phyloP scores from a whole-genome alignment of 148 eudicot species.

The Silene latifolia region DNA sequence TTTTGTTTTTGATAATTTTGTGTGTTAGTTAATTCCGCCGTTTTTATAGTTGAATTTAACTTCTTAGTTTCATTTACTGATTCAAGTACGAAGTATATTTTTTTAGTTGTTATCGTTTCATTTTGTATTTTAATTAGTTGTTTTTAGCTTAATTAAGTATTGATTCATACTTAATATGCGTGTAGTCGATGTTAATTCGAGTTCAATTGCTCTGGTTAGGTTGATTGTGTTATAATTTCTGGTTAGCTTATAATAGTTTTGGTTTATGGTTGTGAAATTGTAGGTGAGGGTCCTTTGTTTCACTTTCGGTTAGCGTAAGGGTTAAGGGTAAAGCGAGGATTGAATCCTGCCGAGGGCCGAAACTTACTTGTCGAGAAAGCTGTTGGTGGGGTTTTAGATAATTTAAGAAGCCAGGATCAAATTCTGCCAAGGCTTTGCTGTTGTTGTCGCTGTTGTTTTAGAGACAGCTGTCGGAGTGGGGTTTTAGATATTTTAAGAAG shows the following conservation, averaged over 20 bases:
- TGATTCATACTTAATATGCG: not conserved
- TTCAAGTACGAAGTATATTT: not conserved
- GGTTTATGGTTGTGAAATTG: not conserved
- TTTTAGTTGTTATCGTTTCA: not conserved
- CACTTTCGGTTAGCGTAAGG: not conserved
- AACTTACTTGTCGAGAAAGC: not conserved
- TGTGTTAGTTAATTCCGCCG: not conserved
- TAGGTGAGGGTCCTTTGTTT: constrained; percentile 7
- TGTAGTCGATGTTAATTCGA: not conserved
- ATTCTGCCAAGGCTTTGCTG: not conserved
- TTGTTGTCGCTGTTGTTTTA: not conserved
- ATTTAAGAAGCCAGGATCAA: not conserved
- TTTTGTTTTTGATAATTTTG: constrained; percentile 2
- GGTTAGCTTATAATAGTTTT: not conserved
- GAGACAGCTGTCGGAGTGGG: not conserved
- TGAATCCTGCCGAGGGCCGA: not conserved
- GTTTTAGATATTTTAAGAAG: not conserved
- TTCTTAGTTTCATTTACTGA: not conserved
- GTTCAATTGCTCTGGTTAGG: not conserved
- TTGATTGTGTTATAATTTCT: not conserved
- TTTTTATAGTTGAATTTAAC: not conserved
- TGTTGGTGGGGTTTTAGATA: not conserved
- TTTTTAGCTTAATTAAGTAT: not conserved
- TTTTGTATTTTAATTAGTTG: not conserved
- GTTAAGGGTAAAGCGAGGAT: not conserved